Percentiles rank a stretch among this genome's conserved stretches.
Conservation (phyloP, 2,329 filamentous ascomycete species). For the Colletotrichum liaoningense region DNA sequence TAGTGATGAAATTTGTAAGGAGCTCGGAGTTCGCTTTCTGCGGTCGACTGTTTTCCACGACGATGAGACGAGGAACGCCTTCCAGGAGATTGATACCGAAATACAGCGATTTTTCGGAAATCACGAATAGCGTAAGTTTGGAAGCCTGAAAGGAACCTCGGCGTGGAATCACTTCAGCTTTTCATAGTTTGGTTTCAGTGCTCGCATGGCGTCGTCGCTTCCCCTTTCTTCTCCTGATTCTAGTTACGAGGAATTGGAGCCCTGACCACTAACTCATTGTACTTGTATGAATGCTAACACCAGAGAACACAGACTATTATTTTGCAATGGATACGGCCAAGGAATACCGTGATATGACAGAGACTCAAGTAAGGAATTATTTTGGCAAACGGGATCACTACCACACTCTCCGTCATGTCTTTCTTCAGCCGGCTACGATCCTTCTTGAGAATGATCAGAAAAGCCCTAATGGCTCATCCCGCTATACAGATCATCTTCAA, state of each 20-base stretch:
- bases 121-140: neutral
- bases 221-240: neutral
- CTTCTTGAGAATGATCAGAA: neutral
- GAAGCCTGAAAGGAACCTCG: no score
- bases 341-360: neutral
- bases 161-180: neutral
- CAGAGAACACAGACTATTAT: neutral
- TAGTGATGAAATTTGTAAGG: neutral
- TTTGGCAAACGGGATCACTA: neutral
- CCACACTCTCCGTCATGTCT: neutral
- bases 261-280: no score
- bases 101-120: neutral
- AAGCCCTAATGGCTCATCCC: neutral
- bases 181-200: neutral
- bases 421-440: neutral
- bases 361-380: neutral
- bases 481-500: constrained; percentile 37
- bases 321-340: neutral
- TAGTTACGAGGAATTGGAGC: neutral
- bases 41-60: neutral
- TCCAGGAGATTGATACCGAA: neutral
- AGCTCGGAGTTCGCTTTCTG: neutral
- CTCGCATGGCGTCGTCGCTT: neutral
- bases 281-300: neutral
- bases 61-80: neutral